A percentile compares a stretch with the other conserved stretches of the same genome.
These are phyloP conservation scores for Rhizoclosmatium globosum DNA, from an alignment of 192 early-diverging fungal genomes.

Conservation along the genomic window DNA sequence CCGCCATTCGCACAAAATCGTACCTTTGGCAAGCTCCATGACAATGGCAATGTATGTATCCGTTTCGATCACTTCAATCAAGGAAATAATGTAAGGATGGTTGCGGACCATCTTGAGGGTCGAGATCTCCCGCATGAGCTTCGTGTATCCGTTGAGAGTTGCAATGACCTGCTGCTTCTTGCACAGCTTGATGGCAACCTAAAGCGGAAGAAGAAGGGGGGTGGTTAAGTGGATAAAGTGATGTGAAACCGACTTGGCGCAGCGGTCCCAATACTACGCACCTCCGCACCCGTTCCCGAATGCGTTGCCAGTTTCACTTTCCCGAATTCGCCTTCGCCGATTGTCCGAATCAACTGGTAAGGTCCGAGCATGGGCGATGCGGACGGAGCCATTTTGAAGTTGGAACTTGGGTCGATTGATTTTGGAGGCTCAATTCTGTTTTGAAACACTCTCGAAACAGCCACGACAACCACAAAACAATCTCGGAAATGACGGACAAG, in stretches of 20 bases:
- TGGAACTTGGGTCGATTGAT: too few relatives aligned
- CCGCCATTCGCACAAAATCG: neutral
- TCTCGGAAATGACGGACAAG: constrained; percentile 32
- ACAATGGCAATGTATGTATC: constrained; percentile 97
- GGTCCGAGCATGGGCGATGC: constrained; percentile 50
- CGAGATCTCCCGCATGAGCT: constrained; percentile 95
- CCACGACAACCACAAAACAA: too few relatives aligned
- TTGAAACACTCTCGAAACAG: too few relatives aligned
- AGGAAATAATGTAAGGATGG: constrained; percentile 90
- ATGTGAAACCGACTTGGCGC: neutral
- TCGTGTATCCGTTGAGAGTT: constrained; percentile 82
- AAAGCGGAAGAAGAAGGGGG: neutral
- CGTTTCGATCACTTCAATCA: constrained; percentile 97
- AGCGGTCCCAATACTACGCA: neutral
- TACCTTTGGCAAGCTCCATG: constrained; percentile 73
- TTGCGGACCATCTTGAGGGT: constrained; percentile 79
- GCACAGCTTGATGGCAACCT: constrained; percentile 97
- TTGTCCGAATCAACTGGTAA: constrained; percentile 53
- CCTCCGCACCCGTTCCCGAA: constrained; percentile 44
- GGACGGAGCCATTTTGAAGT: neutral
- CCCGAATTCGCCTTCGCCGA: constrained; percentile 68
- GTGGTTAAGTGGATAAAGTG: neutral
- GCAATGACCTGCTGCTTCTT: constrained; percentile 83
- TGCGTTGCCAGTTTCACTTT: constrained; percentile 67
- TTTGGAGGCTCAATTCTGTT: too few relatives aligned